Conservation (phyloP, 345 rosid genomes). For the Heritiera littoralis region DNA sequence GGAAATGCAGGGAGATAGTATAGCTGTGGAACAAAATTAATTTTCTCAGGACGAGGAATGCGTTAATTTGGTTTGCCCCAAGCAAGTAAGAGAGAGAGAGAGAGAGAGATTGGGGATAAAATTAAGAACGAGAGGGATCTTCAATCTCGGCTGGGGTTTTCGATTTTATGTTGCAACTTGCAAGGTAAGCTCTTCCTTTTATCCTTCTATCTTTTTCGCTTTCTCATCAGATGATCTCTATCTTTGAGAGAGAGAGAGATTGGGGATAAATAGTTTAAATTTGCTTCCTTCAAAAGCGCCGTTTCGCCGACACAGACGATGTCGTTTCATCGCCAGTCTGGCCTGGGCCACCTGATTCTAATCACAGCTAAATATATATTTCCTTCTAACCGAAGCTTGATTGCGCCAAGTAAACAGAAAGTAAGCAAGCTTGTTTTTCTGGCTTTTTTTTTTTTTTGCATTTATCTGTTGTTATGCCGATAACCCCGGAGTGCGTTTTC, state of each 20-base stretch:
- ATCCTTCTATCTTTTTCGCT: neutral
- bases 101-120: neutral
- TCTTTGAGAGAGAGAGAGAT: neutral
- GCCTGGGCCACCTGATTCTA: neutral
- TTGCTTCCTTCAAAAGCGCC: neutral
- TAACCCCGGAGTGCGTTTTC: neutral
- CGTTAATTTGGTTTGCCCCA: conserved; percentile 1
- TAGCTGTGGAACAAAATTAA: neutral
- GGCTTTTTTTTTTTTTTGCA: neutral
- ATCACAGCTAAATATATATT: too few species aligned
- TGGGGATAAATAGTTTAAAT: neutral
- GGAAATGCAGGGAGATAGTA: conserved; percentile 15
- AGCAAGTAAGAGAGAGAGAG: neutral
- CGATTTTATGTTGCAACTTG: neutral
- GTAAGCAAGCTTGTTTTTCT: neutral
- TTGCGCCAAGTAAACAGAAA: neutral
- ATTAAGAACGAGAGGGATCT: neutral
- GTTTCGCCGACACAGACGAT: conserved; percentile 18
- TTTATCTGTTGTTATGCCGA: neutral
- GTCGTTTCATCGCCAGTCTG: conserved; percentile 15
- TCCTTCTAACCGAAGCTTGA: neutral
- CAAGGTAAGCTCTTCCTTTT: neutral
- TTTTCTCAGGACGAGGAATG: neutral
- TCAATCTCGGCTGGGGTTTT: neutral
- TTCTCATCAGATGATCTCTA: neutral